Conservation (phyloP, 148 eudicot genomes). For the Linanthus parryae region DNA sequence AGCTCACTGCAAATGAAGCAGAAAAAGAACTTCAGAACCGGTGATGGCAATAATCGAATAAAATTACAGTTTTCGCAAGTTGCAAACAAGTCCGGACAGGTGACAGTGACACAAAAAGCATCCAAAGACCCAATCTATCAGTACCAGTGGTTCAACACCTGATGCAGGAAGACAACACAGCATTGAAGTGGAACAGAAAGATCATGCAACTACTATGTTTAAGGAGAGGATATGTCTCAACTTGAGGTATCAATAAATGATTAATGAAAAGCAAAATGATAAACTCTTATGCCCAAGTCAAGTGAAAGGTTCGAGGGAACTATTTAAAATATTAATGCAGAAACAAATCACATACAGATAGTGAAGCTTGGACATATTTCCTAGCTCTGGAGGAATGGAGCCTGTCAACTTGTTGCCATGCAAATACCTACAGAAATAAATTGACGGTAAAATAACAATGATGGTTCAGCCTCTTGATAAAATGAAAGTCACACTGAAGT, state of each 20-base stretch:
- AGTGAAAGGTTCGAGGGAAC: no score
- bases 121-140: background rate
- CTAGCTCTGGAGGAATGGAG: conserved; percentile 87
- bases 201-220: no score
- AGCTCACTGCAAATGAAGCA: conserved; percentile 53
- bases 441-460: background rate
- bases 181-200: no score
- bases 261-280: no score
- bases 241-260: no score
- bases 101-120: background rate
- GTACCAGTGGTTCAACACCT: no score
- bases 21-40: background rate
- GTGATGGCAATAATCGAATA: background rate
- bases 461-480: no score
- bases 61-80: no score
- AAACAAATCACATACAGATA: conserved; percentile 66
- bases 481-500: background rate
- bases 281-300: no score
- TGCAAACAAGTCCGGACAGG: background rate
- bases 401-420: conserved; percentile 88
- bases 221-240: no score
- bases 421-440: conserved; percentile 50
- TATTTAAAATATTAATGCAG: background rate
- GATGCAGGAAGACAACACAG: no score
- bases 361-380: conserved; percentile 96